Evolutionary conservation across 2,329 filamentous ascomycete genomes (phyloP).

Genomic region (Phyllosticta citriasiana): DNA sequence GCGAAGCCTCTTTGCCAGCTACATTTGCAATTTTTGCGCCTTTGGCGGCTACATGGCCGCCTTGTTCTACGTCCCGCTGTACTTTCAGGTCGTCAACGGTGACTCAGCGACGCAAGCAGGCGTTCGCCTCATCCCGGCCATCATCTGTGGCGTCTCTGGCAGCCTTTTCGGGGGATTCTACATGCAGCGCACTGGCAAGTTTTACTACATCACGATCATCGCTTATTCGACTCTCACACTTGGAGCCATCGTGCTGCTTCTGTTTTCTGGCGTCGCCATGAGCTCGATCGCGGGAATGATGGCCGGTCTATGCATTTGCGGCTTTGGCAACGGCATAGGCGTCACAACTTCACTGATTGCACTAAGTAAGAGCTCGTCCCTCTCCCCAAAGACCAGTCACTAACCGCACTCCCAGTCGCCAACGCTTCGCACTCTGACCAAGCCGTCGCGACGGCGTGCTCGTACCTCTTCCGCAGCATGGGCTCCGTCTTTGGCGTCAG

Average conservation of each 20-base stretch:
- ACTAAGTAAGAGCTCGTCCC: constrained; percentile 37
- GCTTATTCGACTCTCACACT: constrained; percentile 45
- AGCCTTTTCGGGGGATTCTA: constrained; percentile 55
- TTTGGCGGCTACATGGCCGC: constrained; percentile 50
- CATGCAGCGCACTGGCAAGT: constrained; percentile 62
- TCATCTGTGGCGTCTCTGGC: constrained; percentile 51
- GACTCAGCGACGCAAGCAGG: constrained; percentile 55
- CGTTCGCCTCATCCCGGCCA: constrained; percentile 55
- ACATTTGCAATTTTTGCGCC: constrained; percentile 62
- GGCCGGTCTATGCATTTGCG: constrained; percentile 45
- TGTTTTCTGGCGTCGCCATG: constrained; percentile 46
- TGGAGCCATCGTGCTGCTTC: constrained; percentile 46
- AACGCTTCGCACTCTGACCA: constrained; percentile 58
- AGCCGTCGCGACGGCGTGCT: constrained; percentile 67
- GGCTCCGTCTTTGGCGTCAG: constrained; percentile 58
- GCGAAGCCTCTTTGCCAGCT: constrained; percentile 55
- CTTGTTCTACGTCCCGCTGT: constrained; percentile 67
- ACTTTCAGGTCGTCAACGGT: constrained; percentile 63
- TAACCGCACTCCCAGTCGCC: constrained; percentile 39
- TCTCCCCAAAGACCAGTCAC: background rate
- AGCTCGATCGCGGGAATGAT: constrained; percentile 45
- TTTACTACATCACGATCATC: constrained; percentile 56
- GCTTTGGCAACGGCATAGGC: constrained; percentile 48
- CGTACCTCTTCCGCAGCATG: constrained; percentile 69
- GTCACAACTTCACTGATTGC: constrained; percentile 64